Conservation (phyloP, 305 asterid genomes). For the Striga hermonthica region DNA sequence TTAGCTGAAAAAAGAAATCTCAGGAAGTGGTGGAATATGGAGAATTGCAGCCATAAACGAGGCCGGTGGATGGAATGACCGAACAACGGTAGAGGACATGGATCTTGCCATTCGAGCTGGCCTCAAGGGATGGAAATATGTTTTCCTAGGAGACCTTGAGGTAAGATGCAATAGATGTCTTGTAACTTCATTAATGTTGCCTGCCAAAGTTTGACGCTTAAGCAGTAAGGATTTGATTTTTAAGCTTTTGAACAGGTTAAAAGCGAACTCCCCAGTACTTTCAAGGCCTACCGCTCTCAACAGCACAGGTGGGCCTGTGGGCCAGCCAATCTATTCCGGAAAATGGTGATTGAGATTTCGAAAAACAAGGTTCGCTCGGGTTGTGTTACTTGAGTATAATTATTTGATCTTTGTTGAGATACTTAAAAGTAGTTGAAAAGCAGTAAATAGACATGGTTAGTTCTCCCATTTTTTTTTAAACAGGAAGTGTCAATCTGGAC, state of each 20-base stretch:
- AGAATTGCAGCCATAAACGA: conserved; percentile 57
- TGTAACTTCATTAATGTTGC: too few species aligned
- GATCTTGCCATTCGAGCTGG: conserved; percentile 76
- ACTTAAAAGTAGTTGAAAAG: too few species aligned
- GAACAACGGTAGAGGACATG: conserved; percentile 80
- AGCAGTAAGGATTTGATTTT: not conserved
- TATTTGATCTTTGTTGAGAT: too few species aligned
- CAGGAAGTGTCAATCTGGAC: conserved; percentile 55
- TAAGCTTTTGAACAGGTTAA: conserved; percentile 41
- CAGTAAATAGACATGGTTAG: not conserved
- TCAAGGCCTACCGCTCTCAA: conserved; percentile 62
- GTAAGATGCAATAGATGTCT: conserved; percentile 18
- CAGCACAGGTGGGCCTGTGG: conserved; percentile 77
- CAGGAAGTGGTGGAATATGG: conserved; percentile 78
- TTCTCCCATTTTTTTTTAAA: not conserved
- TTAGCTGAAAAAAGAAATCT: conserved; percentile 16
- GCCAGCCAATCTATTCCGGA: conserved; percentile 63
- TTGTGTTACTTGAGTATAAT: too few species aligned
- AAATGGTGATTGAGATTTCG: conserved; percentile 52
- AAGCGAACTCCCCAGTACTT: conserved; percentile 68
- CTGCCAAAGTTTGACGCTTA: not conserved
- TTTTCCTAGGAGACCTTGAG: conserved; percentile 55
- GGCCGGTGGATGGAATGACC: conserved; percentile 81
- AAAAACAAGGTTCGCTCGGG: conserved; percentile 51
- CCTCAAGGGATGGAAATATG: conserved; percentile 62